Conservation (phyloP, 2,329 filamentous ascomycete species). For the Trichophyton schoenleinii region DNA sequence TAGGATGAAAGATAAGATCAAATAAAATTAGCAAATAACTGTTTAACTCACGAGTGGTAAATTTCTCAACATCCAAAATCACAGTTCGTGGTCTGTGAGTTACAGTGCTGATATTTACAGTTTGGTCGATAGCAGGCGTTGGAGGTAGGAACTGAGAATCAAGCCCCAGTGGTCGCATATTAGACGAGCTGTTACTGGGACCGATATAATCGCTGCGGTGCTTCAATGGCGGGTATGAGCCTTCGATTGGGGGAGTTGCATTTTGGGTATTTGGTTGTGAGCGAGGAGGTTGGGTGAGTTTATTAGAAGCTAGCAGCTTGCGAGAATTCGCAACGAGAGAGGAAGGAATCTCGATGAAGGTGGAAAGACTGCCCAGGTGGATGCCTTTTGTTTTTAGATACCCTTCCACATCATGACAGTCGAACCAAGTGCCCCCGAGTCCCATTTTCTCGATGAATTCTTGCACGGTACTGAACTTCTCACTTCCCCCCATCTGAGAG, state of each 20-base stretch:
- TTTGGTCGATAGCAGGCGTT: background rate
- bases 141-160: background rate
- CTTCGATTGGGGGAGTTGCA: background rate
- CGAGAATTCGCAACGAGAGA: background rate
- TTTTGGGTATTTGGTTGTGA: background rate
- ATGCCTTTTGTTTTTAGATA: conserved; percentile 46
- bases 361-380: conserved; percentile 19
- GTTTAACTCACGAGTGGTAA: conserved; percentile 18
- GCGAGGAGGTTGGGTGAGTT: background rate
- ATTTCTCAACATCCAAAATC: conserved; percentile 19
- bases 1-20: too few species aligned
- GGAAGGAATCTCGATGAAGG: conserved; percentile 18
- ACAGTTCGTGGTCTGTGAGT: background rate
- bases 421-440: conserved; percentile 64
- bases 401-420: conserved; percentile 61
- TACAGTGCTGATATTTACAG: background rate
- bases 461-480: conserved; percentile 14
- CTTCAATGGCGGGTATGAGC: background rate
- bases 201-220: background rate
- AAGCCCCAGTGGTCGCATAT: conserved; percentile 4
- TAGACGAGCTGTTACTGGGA: background rate
- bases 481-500: conserved; percentile 1
- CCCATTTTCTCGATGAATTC: conserved; percentile 38
- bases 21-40: too few species aligned
- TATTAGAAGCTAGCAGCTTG: background rate